Evolutionary conservation across 2,329 filamentous ascomycete species (phyloP).

Genomic region (Hymenoscyphus salicellus): DNA sequence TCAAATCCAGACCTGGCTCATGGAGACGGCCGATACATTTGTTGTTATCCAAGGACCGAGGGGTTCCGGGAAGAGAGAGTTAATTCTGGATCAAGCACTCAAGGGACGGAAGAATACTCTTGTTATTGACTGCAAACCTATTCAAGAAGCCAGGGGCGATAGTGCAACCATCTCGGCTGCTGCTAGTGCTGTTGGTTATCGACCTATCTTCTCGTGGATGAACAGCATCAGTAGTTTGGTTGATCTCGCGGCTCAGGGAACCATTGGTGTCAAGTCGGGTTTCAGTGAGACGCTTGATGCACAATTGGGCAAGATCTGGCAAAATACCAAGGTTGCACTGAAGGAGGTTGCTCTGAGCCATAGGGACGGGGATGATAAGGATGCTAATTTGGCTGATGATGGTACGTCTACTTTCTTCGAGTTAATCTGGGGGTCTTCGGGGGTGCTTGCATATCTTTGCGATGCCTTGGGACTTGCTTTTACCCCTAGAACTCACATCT

Average conservation of each 20-base stretch:
- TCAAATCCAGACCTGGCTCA: slow-evolving; percentile 78
- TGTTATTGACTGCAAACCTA: slow-evolving; percentile 87
- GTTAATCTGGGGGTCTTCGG: no score
- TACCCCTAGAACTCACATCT: no score
- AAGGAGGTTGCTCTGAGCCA: slow-evolving; percentile 71
- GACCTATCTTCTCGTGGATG: slow-evolving; percentile 93
- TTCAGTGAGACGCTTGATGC: slow-evolving; percentile 91
- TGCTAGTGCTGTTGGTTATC: slow-evolving; percentile 80
- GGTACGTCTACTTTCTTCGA: slow-evolving; percentile 35
- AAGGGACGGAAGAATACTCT: slow-evolving; percentile 73
- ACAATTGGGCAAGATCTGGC: slow-evolving; percentile 84
- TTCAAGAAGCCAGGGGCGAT: slow-evolving; percentile 87
- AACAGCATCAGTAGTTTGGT: slow-evolving; percentile 91
- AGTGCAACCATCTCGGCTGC: slow-evolving; percentile 78
- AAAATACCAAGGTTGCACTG: slow-evolving; percentile 76
- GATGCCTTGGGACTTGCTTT: no score
- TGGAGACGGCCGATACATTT: slow-evolving; percentile 86
- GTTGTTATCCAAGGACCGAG: slow-evolving; percentile 90
- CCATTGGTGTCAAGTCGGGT: slow-evolving; percentile 88
- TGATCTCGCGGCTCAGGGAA: slow-evolving; percentile 88
- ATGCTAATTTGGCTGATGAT: slow-evolving; percentile 71
- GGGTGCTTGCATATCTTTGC: no score
- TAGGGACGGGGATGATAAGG: slow-evolving; percentile 70
- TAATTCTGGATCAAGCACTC: slow-evolving; percentile 81
- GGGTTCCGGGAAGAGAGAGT: slow-evolving; percentile 84